Evolutionary conservation across 208 protist genomes (phyloP), one percentile per base, ranked within the genome.

Genomic region (Leishmania turanica): DNA sequence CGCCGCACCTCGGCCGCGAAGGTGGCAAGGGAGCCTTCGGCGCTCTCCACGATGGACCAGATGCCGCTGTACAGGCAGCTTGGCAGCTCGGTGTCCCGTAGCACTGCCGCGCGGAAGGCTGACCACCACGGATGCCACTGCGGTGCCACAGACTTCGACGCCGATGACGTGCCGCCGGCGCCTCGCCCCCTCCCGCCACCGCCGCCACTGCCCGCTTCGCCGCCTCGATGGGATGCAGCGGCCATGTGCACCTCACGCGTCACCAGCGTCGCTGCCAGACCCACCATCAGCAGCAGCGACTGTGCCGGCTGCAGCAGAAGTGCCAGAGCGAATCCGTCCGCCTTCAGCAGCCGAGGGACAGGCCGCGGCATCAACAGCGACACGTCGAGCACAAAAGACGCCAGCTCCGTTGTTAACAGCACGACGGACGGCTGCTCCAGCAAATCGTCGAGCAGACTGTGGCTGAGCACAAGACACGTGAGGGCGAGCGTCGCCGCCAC

Each of bases 251-350:
- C 68, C 66, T 95, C 89, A 7, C 91, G 89, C 11, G 77, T 82
- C 27, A 85, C 84, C 4, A 95, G 77, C 71, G 89, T 89, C 11
- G 83, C 89, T 60, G 89, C 78, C 8, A 95, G 74, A 8, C 89
- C 89, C 7, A 95, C 87, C 70, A 84, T 81, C 53, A 91, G 70
- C 37, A 95, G 87, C 42, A 90, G 75, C 56, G 89, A 91, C 76
- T 92, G 89, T 49, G 86, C 81, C 2, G 84, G 83, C 54, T 87
- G 89, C 17, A 69, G 86, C 0, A 89, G 84, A 2, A 92, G 75
- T 34, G 84, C 88, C 4, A 92, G 74, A 17, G 83, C 84, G 37
- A 83, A 86, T 9, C 87, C 90, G 19, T 77, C 82, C 3, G 88
- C 87, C 34, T 77, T 78, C 40, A 94, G n/a, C 37, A 90, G 74